Conservation (phyloP, 495 filamentous ascomycete genomes). For the Xylaria telfairii region DNA sequence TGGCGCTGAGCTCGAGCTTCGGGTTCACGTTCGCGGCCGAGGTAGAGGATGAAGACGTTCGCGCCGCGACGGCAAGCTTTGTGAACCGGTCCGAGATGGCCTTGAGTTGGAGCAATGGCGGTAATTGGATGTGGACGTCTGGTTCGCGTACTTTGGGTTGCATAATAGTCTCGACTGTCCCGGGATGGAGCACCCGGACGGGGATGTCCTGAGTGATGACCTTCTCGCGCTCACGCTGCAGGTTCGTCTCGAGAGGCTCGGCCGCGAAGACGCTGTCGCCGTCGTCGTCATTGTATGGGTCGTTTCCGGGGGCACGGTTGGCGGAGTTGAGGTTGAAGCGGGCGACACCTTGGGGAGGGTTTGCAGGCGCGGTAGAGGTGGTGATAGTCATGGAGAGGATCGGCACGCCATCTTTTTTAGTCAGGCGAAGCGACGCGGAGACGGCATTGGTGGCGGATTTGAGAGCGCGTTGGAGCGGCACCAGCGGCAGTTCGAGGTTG, state of each 20-base stretch:
- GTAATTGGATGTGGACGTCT: conserved; percentile 91
- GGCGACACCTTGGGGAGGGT: conserved; percentile 35
- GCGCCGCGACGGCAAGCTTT: conserved; percentile 63
- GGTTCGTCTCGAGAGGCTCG: conserved; percentile 56
- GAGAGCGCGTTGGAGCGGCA: conserved; percentile 80
- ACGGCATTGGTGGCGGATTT: conserved; percentile 79
- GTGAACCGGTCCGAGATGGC: conserved; percentile 93
- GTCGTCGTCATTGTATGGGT: conserved; percentile 32
- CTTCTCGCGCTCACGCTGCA: conserved; percentile 73
- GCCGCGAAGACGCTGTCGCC: conserved; percentile 54
- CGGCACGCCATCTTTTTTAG: conserved; percentile 86
- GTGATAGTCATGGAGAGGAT: conserved; percentile 86
- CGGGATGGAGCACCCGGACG: conserved; percentile 82
- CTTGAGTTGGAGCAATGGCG: conserved; percentile 82
- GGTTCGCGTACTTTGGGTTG: conserved; percentile 90
- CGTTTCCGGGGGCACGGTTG: conserved; percentile 30
- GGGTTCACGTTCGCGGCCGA: conserved; percentile 41
- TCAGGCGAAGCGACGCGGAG: conserved; percentile 83
- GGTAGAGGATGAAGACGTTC: conserved; percentile 29
- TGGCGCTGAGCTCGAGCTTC: conserved; percentile 81
- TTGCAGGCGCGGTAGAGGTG: conserved; percentile 57
- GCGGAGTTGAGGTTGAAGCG: conserved; percentile 32
- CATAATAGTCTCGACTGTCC: conserved; percentile 81
- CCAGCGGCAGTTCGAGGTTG: conserved; percentile 91
- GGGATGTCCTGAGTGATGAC: conserved; percentile 95